Evolutionary conservation across 176 grass and related monocot genomes (phyloP).

Genomic region (Ampelocalamus luodianensis): DNA sequence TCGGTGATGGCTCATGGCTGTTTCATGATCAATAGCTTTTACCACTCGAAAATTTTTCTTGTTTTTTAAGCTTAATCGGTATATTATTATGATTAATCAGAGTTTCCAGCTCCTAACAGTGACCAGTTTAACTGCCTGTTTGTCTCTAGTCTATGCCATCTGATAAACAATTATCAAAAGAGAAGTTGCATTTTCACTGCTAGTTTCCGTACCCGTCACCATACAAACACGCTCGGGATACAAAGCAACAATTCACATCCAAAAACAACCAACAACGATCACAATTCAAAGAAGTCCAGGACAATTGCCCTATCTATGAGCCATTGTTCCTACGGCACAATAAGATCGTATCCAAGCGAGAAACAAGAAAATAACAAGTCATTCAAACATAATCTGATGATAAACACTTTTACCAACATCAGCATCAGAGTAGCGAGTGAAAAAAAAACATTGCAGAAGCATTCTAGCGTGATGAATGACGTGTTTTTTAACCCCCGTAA

Average conservation of each 20-base stretch:
- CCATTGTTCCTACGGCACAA: background rate
- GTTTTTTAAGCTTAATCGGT: too few relatives aligned
- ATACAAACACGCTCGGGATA: background rate
- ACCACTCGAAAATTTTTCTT: too few relatives aligned
- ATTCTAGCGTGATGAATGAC: background rate
- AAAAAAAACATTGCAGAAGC: background rate
- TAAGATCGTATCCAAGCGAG: background rate
- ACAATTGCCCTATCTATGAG: background rate
- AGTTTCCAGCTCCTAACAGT: background rate
- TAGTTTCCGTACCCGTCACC: background rate
- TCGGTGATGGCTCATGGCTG: too few relatives aligned
- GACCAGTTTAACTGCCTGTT: background rate
- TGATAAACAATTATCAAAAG: background rate
- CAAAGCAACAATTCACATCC: background rate
- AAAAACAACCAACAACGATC: background rate
- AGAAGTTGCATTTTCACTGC: background rate
- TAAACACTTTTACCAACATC: background rate
- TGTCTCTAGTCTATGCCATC: background rate
- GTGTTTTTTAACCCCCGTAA: constrained; percentile 14
- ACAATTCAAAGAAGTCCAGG: background rate
- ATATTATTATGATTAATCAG: too few relatives aligned
- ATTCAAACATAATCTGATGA: background rate
- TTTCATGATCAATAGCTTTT: too few relatives aligned
- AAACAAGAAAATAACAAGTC: background rate
- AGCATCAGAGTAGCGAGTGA: background rate